Conservation (phyloP, 176 grass and related monocot species). For the Carex myosuroides region DNA sequence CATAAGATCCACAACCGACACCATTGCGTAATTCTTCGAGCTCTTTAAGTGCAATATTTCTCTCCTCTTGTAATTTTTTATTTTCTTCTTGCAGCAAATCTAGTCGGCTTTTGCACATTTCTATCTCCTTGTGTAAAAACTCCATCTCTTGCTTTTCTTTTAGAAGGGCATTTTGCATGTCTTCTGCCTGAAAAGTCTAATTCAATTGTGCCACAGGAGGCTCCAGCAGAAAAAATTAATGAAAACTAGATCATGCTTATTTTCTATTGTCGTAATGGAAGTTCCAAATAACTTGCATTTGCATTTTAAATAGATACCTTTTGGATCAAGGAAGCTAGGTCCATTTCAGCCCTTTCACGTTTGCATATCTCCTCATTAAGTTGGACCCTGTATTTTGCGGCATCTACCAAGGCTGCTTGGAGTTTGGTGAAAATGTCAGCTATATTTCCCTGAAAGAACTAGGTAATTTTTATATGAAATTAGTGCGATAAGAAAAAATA, state of each 20-base stretch:
- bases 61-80: constrained; percentile 29
- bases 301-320: background rate
- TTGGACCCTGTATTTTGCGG: background rate
- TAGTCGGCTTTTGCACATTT: background rate
- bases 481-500: background rate
- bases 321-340: background rate
- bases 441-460: constrained; percentile 7
- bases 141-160: constrained; percentile 29
- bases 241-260: constrained; percentile 6
- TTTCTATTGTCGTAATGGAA: background rate
- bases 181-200: constrained; percentile 2
- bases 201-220: background rate
- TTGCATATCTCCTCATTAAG: background rate
- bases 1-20: background rate
- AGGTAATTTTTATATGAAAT: background rate
- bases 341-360: background rate
- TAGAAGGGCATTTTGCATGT: constrained; percentile 10
- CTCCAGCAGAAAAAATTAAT: no score
- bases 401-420: background rate
- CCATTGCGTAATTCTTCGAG: constrained; percentile 18
- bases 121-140: constrained; percentile 5
- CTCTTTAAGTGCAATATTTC: constrained; percentile 30
- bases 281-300: background rate
- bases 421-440: background rate
- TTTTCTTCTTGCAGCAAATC: constrained; percentile 19